These are phyloP conservation scores for Colletotrichum tabaci DNA, from an alignment of 2,329 filamentous ascomycete genomes.

Conservation along the genomic window DNA sequence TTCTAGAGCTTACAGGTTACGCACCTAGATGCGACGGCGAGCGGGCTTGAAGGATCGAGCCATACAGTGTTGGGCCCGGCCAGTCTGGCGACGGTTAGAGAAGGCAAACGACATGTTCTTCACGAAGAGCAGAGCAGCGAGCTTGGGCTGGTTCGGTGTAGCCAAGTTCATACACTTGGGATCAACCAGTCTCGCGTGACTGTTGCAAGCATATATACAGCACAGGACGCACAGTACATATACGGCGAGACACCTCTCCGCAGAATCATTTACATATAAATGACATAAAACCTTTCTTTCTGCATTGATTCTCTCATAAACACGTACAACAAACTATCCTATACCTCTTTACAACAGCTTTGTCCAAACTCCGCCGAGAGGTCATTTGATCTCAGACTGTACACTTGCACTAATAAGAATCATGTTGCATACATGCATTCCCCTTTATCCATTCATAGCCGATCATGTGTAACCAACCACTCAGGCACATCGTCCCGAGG, in stretches of 20 bases:
- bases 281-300: neutral
- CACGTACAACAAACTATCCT: slow-evolving; percentile 13
- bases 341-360: neutral
- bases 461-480: neutral
- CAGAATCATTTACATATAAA: neutral
- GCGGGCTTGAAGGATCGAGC: neutral
- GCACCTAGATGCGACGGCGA: neutral
- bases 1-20: neutral
- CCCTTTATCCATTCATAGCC: neutral
- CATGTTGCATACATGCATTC: neutral
- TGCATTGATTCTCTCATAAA: slow-evolving; percentile 18
- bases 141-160: neutral
- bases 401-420: neutral
- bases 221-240: neutral
- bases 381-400: neutral
- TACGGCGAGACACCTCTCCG: neutral
- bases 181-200: neutral
- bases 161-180: neutral
- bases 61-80: too few relatives aligned
- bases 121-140: neutral
- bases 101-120: neutral
- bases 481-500: neutral
- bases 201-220: neutral
- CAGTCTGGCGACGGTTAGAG: neutral
- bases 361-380: slow-evolving; percentile 1